A percentile compares a stretch with the other conserved stretches of the same genome.
These are phyloP conservation scores for Quercus aquifolioides DNA, from an alignment of 306 rosid genomes.

Conservation along the genomic window DNA sequence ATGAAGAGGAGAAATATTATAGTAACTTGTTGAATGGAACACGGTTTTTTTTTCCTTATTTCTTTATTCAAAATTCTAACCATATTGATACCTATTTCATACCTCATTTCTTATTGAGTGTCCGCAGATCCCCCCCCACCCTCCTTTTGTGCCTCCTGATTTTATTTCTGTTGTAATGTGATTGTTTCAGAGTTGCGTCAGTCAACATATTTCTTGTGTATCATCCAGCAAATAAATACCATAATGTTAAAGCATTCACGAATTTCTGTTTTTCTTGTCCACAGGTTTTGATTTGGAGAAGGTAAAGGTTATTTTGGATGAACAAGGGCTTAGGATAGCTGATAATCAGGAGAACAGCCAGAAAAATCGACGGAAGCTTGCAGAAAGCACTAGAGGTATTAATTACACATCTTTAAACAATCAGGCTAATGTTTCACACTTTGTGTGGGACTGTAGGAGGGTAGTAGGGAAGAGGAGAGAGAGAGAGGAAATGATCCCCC, in stretches of 20 bases:
- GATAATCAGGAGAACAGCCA: constrained; percentile 98
- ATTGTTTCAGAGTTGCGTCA: neutral
- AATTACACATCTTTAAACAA: neutral
- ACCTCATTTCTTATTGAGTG: neutral
- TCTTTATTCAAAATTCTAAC: neutral
- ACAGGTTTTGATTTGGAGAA: constrained; percentile 95
- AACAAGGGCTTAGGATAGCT: constrained; percentile 90
- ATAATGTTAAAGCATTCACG: neutral
- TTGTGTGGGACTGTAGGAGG: neutral
- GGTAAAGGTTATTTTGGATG: constrained; percentile 83
- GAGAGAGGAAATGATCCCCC: too few species aligned
- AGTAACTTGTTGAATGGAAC: neutral
- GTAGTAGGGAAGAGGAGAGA: neutral
- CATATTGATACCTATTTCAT: neutral
- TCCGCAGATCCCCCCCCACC: neutral
- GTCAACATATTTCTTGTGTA: neutral
- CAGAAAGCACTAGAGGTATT: constrained; percentile 90
- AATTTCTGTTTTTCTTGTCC: neutral
- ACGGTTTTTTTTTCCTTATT: neutral
- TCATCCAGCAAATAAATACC: neutral
- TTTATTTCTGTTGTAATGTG: neutral
- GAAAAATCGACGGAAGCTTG: constrained; percentile 95
- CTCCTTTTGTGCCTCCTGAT: neutral
- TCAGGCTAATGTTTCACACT: constrained; percentile 10
- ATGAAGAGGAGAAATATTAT: neutral